Percentiles rank a stretch among this genome's conserved stretches.
These are phyloP conservation scores for Pyrenophora tritici-repentis DNA, from an alignment of 2,329 filamentous ascomycete genomes.

Conservation along the genomic window DNA sequence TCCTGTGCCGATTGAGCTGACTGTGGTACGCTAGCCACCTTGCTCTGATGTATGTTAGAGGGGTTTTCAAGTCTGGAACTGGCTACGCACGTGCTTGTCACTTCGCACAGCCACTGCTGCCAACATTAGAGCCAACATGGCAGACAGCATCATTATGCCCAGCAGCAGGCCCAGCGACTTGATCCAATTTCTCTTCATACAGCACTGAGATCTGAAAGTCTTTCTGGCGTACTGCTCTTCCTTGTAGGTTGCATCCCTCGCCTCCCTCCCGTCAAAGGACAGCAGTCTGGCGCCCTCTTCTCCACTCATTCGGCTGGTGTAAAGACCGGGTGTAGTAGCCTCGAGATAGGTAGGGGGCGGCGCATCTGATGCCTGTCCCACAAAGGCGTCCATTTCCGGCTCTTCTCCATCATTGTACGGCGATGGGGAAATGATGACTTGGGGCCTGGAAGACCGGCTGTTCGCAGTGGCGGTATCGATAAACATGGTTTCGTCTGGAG, in stretches of 20 bases:
- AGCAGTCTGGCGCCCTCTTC: constrained; percentile 40
- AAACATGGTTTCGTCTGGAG: constrained; percentile 27
- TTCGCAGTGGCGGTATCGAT: constrained; percentile 44
- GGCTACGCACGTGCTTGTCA: constrained; percentile 26
- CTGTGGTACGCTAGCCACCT: constrained; percentile 5
- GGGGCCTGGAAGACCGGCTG: constrained; percentile 25
- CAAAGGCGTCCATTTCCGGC: constrained; percentile 32
- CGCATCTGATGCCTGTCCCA: constrained; percentile 22
- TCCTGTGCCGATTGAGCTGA: constrained; percentile 22
- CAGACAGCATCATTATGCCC: constrained; percentile 28
- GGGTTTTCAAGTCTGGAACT: not conserved
- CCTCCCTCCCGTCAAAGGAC: constrained; percentile 23
- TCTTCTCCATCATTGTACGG: constrained; percentile 26
- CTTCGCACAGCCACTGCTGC: constrained; percentile 21
- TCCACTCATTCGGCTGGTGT: constrained; percentile 31
- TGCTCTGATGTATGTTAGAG: constrained; percentile 4
- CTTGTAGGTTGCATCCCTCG: constrained; percentile 26
- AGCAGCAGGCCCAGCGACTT: constrained; percentile 29
- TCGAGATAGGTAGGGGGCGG: constrained; percentile 40
- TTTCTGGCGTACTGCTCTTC: constrained; percentile 28
- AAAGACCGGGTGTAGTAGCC: constrained; percentile 42
- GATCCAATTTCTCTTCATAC: constrained; percentile 26
- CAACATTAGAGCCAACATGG: constrained; percentile 29
- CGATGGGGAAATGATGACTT: constrained; percentile 21
- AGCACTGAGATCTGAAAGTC: constrained; percentile 24